phyloP scores from a whole-genome alignment of 257 asterid genomes.

The Cinchona pubescens region DNA sequence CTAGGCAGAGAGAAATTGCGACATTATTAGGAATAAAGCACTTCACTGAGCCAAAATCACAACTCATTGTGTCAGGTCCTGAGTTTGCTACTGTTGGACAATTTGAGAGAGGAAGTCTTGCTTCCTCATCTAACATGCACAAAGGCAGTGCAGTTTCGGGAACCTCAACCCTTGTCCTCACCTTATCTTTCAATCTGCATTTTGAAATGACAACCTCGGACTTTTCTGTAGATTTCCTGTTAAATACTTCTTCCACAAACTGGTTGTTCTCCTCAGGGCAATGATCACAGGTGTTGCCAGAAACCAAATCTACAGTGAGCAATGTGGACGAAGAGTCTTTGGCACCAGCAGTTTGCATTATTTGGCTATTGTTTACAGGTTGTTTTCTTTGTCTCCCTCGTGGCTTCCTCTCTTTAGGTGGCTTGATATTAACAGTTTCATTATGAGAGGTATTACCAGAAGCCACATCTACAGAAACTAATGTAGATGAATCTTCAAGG shows the following conservation, averaged over 20 bases:
- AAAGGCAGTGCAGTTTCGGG: slow-evolving; percentile 24
- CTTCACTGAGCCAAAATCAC: slow-evolving; percentile 25
- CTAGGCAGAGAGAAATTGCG: slow-evolving; percentile 83
- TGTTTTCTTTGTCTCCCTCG: slow-evolving; percentile 52
- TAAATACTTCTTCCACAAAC: slow-evolving; percentile 2
- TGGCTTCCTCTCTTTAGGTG: slow-evolving; percentile 34
- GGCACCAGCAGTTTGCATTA: slow-evolving; percentile 24
- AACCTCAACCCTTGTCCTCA: slow-evolving; percentile 24
- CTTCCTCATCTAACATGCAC: slow-evolving; percentile 31
- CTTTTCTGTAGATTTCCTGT: not conserved
- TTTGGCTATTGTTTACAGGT: slow-evolving; percentile 25
- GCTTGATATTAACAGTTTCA: slow-evolving; percentile 2
- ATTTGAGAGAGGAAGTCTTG: slow-evolving; percentile 28
- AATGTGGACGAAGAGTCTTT: slow-evolving; percentile 19
- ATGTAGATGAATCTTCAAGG: slow-evolving; percentile 16
- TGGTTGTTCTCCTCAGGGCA: slow-evolving; percentile 12
- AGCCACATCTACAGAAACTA: slow-evolving; percentile 11
- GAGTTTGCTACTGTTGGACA: slow-evolving; percentile 22
- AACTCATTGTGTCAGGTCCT: slow-evolving; percentile 27
- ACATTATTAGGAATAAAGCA: slow-evolving; percentile 49
- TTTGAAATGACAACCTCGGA: slow-evolving; percentile 20
- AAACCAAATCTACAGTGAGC: slow-evolving; percentile 8
- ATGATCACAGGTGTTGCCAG: slow-evolving; percentile 13
- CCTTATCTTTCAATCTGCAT: slow-evolving; percentile 29
- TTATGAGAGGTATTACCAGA: slow-evolving; percentile 11